A percentile compares a stretch with the other conserved stretches of the same genome.
These are phyloP conservation scores for Penicillium flavigenum DNA, from an alignment of 495 filamentous ascomycete species.

Conservation along the genomic window DNA sequence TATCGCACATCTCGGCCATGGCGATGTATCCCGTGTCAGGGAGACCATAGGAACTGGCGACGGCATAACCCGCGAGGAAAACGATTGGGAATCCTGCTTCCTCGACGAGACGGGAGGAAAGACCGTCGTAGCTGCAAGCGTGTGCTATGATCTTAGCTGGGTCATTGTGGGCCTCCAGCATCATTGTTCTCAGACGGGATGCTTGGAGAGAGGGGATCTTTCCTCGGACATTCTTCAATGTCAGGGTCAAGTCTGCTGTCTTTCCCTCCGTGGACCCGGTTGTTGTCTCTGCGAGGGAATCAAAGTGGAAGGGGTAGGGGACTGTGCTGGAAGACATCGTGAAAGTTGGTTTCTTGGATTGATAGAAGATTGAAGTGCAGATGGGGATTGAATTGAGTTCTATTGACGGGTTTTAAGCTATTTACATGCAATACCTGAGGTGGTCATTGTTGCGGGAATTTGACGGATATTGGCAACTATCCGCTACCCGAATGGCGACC, in stretches of 20 bases:
- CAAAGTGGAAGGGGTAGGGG: constrained; percentile 38
- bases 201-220: constrained; percentile 24
- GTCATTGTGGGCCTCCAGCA: constrained; percentile 36
- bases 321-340: constrained; percentile 23
- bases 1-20: constrained; percentile 45
- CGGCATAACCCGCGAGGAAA: constrained; percentile 39
- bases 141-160: constrained; percentile 34
- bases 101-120: constrained; percentile 41
- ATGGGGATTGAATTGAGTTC: neutral
- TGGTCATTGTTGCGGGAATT: too few relatives aligned
- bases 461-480: too few relatives aligned
- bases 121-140: constrained; percentile 41
- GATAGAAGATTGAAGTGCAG: constrained; percentile 1
- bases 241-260: constrained; percentile 9
- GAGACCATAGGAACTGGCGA: constrained; percentile 35
- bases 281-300: constrained; percentile 6
- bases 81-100: constrained; percentile 44
- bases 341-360: constrained; percentile 2
- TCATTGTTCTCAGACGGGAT: constrained; percentile 35
- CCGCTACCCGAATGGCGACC: too few relatives aligned
- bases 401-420: neutral
- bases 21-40: constrained; percentile 48
- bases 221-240: too few relatives aligned
- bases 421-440: too few relatives aligned
- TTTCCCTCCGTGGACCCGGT: constrained; percentile 16